phyloP scores from a whole-genome alignment of 495 filamentous ascomycete genomes.

The Baudoinia panamericana region DNA sequence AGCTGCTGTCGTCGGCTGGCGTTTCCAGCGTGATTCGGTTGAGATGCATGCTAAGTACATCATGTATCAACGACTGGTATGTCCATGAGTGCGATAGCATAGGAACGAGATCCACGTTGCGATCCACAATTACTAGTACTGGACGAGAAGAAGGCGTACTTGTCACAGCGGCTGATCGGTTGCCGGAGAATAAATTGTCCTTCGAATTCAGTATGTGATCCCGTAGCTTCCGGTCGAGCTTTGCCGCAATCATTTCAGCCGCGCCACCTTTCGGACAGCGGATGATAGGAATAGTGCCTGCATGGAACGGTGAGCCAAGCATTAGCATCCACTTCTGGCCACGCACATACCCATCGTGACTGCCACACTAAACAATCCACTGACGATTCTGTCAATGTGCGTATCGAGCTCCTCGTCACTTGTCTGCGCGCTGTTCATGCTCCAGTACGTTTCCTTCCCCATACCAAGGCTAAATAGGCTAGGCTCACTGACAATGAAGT shows the following conservation, averaged over 20 bases:
- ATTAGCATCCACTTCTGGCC: too few relatives aligned
- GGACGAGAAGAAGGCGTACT: slow-evolving; percentile 54
- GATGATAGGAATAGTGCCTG: slow-evolving; percentile 78
- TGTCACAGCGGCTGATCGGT: background rate
- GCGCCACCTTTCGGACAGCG: slow-evolving; percentile 50
- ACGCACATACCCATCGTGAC: slow-evolving; percentile 85
- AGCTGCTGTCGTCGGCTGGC: slow-evolving; percentile 58
- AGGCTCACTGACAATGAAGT: slow-evolving; percentile 92
- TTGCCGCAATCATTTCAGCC: slow-evolving; percentile 85
- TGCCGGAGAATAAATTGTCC: slow-evolving; percentile 76
- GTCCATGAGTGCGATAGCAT: slow-evolving; percentile 99
- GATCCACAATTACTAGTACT: slow-evolving; percentile 79
- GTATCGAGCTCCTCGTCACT: slow-evolving; percentile 80
- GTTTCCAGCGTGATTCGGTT: slow-evolving; percentile 94
- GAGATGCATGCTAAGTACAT: slow-evolving; percentile 84
- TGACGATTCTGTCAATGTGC: slow-evolving; percentile 80
- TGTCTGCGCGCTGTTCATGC: slow-evolving; percentile 82
- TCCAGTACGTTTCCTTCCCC: slow-evolving; percentile 82
- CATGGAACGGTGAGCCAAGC: too few relatives aligned
- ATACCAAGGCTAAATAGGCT: slow-evolving; percentile 90
- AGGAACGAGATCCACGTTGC: slow-evolving; percentile 91
- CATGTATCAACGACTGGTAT: slow-evolving; percentile 90
- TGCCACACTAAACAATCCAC: slow-evolving; percentile 87
- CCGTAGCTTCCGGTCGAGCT: slow-evolving; percentile 86
- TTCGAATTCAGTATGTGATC: slow-evolving; percentile 96